Evolutionary conservation across 2,329 filamentous ascomycete species (phyloP), one percentile per base, ranked within the genome.

Genomic region (Cordyceps cicadae): DNA sequence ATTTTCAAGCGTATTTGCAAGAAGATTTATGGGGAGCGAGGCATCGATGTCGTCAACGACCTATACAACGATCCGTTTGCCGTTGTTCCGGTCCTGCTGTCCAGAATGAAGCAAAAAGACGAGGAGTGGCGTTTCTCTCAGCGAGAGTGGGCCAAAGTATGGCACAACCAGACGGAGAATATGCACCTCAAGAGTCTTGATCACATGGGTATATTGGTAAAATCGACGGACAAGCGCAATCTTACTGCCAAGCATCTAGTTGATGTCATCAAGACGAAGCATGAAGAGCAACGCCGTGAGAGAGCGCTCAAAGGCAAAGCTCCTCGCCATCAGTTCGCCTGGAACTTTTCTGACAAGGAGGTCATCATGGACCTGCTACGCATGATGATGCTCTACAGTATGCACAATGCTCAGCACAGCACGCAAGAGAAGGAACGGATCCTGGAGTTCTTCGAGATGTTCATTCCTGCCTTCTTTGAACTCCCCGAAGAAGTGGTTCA

Each of bases 81-180:
- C 45, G 92, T 97, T 3, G 86, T 99, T 2, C 94, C 94, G 0
- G 86, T 97, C 43, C 83, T 99, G 32, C 79, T 99, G 63, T 88
- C 90, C 56, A 85, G 94, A 14, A 81, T 99, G 67, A 97, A 97
- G 76, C 90, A 95, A 69, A 97, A 97, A 72, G 87, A 95, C 50
- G 94, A 99, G 73, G 92, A 97, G 69, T 99, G 94, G 94, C 91
- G 96, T 65, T 92, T 95, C 66, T 93, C 91, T 6, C 92, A 90
- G 79, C 90, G 94, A 37, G 95, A 99, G 71, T 99, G 94, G 94
- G 92, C 97, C 74, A 97, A 97, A 75, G 92, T 99, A 8, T 99
- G 94, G 94, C 91, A 94, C 64, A 87, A 91, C 54, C 94, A 97
- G 76, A 97, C 93, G 26, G 89, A 96, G 70, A 87, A 89, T 69